Evolutionary conservation across 2,329 filamentous ascomycete genomes (phyloP), one percentile per base, ranked within the genome.

Genomic region (Conoideocrella luteorostrata): DNA sequence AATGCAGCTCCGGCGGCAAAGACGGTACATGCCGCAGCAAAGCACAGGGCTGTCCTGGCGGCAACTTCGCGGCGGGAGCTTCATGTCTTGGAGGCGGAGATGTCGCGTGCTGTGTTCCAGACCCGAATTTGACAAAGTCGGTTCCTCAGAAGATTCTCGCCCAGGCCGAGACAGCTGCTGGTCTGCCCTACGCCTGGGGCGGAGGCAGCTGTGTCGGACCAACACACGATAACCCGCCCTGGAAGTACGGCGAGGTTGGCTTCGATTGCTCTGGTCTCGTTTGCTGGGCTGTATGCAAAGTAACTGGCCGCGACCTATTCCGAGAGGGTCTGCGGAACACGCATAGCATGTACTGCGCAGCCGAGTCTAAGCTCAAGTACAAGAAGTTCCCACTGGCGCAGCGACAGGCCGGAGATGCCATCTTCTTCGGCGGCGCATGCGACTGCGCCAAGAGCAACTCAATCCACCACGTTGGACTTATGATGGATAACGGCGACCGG

Each of bases 121-220:
- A 36, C 17, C 33, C 33, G 15, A 13, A 22, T 13, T 9, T 36
- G 33, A 20, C 33, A 4, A 13, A 20, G 20, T 18, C 17, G 5
- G 33, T 36, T 36, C 33, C 33, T 13, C 33, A 36, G 15, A 34
- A 34, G 32, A 34, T 34, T 34, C 32, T 34, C 32, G 32, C 32
- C 7, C 9, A 10, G 9, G 32, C 32, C 15, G 11, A 34, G 17
- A 34, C 32, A 7, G 15, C 32, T 34, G 32, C 32, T 10, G 32
- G 15, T 10, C 15, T 34, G 11, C 32, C 9, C 32, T 34, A 17
- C 32, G 32, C 26, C 26, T 29, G 26, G 26, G 26, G 26, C 26
- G 26, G 26, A 7, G 26, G 26, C 13, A 29, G 26, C 26, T 29
- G 26, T 13, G 26, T 13, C 26, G 26, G 26, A 29, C 26, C 26